Percentiles rank a stretch among this genome's conserved stretches.
phyloP scores from a whole-genome alignment of 176 grass and related monocot species.

The Oryza meyeriana region DNA sequence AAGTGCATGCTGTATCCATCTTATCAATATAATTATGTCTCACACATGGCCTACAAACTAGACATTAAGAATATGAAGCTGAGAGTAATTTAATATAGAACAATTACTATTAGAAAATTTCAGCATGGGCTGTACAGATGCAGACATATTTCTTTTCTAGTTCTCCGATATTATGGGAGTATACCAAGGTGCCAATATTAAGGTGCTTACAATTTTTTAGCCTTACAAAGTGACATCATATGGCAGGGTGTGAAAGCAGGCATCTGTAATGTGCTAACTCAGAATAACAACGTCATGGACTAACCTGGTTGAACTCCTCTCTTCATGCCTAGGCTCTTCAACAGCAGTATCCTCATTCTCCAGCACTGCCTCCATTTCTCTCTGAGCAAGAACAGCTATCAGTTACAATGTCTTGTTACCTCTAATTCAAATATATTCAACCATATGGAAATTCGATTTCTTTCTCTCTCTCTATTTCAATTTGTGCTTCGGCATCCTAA shows the following conservation, averaged over 20 bases:
- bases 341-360: conserved; percentile 51
- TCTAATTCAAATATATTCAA: background rate
- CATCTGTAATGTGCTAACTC: background rate
- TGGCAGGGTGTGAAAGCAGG: background rate
- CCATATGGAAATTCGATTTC: background rate
- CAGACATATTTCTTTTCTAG: background rate
- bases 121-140: background rate
- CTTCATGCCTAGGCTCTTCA: conserved; percentile 45
- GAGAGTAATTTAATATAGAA: background rate
- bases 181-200: background rate
- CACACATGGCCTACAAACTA: too few relatives aligned
- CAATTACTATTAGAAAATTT: background rate
- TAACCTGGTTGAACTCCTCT: conserved; percentile 55
- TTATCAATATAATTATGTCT: background rate
- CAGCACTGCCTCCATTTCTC: conserved; percentile 67
- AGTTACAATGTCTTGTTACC: background rate
- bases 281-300: background rate
- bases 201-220: background rate
- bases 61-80: background rate
- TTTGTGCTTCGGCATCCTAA: background rate
- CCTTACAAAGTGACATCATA: background rate
- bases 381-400: conserved; percentile 41
- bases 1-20: background rate
- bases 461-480: background rate
- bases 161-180: background rate